A percentile compares a stretch with the other conserved stretches of the same genome.
Evolutionary conservation across 768 basidiomycete species (phyloP).

Genomic region (Lanmaoa pseudosensibilis): DNA sequence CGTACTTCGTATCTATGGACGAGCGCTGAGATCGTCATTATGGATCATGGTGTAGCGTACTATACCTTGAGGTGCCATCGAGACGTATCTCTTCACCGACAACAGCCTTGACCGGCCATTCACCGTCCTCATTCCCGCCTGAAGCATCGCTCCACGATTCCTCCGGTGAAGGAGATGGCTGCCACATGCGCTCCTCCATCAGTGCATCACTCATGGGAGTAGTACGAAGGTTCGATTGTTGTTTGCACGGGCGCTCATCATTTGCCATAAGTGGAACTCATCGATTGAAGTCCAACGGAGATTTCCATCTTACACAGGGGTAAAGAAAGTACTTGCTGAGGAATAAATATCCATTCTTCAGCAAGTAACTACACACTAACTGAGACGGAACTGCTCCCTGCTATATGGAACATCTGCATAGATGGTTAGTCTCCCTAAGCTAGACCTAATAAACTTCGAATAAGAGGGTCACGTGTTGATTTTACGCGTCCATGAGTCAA

Average conservation of each 20-base stretch:
- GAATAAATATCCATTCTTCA: not conserved
- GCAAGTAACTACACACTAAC: not conserved
- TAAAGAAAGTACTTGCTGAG: not conserved
- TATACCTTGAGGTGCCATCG: constrained; percentile 31
- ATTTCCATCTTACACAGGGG: not conserved
- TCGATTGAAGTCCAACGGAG: not conserved
- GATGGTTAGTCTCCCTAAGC: too few species aligned
- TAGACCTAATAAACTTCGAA: too few species aligned
- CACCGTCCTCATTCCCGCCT: constrained; percentile 31
- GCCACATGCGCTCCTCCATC: constrained; percentile 22
- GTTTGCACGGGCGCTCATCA: not conserved
- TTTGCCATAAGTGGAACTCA: not conserved
- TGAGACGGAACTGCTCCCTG: not conserved
- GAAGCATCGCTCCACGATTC: constrained; percentile 35
- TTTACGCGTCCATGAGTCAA: constrained; percentile 3
- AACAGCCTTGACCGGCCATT: constrained; percentile 31
- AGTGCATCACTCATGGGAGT: not conserved
- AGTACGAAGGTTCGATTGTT: not conserved
- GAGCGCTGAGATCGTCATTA: constrained; percentile 2
- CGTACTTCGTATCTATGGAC: constrained; percentile 34
- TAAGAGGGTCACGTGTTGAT: constrained; percentile 34
- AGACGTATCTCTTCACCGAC: constrained; percentile 34
- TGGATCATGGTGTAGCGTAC: not conserved
- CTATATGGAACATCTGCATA: too few species aligned
- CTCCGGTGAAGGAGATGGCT: constrained; percentile 30